A percentile compares a stretch with the other conserved stretches of the same genome.
These are phyloP conservation scores for Fusarium continuum DNA, from an alignment of 2,329 filamentous ascomycete species.

Conservation along the genomic window DNA sequence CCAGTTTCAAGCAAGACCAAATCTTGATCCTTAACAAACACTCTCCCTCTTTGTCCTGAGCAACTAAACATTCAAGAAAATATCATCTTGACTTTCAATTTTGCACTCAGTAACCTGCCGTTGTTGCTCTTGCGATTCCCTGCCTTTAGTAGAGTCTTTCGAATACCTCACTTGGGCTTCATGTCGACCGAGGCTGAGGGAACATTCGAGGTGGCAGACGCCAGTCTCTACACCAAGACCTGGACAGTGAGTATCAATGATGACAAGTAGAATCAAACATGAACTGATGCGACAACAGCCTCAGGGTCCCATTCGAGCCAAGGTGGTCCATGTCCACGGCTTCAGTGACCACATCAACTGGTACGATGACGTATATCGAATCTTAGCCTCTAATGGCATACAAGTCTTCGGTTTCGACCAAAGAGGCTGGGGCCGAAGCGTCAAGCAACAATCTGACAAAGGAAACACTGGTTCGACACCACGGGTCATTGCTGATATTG, in stretches of 20 bases:
- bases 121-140: not conserved
- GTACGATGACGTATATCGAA: constrained; percentile 78
- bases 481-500: constrained; percentile 80
- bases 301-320: constrained; percentile 67
- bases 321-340: constrained; percentile 85
- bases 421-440: constrained; percentile 85
- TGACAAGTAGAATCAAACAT: not conserved
- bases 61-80: not conserved
- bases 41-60: not conserved
- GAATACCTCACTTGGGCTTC: not conserved
- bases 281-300: constrained; percentile 55
- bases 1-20: constrained; percentile 25
- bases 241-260: constrained; percentile 60
- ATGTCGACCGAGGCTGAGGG: constrained; percentile 60
- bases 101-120: not conserved
- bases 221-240: constrained; percentile 64
- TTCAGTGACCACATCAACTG: constrained; percentile 87
- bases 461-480: constrained; percentile 79
- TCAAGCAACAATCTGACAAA: constrained; percentile 66
- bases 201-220: constrained; percentile 56
- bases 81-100: not conserved
- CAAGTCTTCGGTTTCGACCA: constrained; percentile 84
- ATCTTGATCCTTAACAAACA: not conserved
- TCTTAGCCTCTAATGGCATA: constrained; percentile 75
- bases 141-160: not conserved